Conservation (phyloP, 2,329 filamentous ascomycete species). For the Aureobasidium sp. region DNA sequence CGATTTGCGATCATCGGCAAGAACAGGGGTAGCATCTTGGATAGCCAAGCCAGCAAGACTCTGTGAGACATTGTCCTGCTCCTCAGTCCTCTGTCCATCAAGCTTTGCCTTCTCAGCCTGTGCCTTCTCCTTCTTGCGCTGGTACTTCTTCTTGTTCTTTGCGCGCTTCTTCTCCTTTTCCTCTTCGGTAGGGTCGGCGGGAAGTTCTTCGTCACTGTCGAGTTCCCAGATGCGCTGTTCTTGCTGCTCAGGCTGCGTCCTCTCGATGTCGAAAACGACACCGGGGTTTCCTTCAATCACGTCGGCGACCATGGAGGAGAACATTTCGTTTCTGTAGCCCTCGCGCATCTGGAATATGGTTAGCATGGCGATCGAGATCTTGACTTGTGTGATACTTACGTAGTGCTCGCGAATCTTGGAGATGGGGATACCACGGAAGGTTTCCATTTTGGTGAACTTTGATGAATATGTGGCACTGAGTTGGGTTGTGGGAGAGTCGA, state of each 20-base stretch:
- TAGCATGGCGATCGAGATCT: not conserved
- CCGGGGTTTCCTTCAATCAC: not conserved
- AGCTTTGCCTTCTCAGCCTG: not conserved
- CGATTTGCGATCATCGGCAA: too few species aligned
- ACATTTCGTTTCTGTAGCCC: not conserved
- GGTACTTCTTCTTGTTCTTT: constrained; percentile 2
- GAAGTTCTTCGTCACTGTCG: not conserved
- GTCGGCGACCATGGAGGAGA: not conserved
- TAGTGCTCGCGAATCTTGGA: not conserved
- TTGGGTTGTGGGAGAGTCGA: not conserved
- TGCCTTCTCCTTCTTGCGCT: not conserved
- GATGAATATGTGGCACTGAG: too few species aligned
- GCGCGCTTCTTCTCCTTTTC: not conserved
- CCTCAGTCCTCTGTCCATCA: not conserved
- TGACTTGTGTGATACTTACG: not conserved
- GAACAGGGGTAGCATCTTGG: not conserved
- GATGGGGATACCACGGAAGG: not conserved
- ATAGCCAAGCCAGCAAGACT: not conserved
- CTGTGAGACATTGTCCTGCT: not conserved
- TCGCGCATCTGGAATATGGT: not conserved
- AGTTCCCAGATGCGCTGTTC: constrained; percentile 3
- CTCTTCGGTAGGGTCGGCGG: not conserved
- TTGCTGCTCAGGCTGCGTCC: not conserved
- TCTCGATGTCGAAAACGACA: not conserved
- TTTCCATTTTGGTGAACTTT: not conserved